phyloP scores from a whole-genome alignment of 345 rosid genomes.

The Passiflora organensis region DNA sequence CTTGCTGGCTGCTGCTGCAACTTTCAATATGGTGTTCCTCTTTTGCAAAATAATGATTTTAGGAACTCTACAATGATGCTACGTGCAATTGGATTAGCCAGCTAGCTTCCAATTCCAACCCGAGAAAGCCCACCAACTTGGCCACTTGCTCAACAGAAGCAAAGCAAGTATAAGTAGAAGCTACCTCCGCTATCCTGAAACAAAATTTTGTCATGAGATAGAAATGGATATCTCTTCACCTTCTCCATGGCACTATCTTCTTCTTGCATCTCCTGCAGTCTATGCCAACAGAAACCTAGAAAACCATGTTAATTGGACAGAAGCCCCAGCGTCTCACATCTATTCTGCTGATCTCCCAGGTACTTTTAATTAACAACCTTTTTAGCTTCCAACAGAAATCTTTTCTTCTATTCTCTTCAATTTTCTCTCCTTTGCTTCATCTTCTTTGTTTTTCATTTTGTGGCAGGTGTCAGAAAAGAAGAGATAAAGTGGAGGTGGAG shows the following conservation, averaged over 20 bases:
- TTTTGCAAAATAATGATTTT: too few species aligned
- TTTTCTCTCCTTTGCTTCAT: background rate
- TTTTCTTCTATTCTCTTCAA: background rate
- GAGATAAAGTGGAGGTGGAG: conserved; percentile 77
- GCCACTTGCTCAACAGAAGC: background rate
- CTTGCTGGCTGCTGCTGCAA: too few species aligned
- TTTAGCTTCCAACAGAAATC: background rate
- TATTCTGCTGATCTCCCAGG: conserved; percentile 76
- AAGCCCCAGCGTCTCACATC: conserved; percentile 60
- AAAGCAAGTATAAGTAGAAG: too few species aligned
- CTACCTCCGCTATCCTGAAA: too few species aligned
- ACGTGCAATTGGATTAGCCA: too few species aligned
- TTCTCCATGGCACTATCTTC: conserved; percentile 46
- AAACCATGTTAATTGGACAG: conserved; percentile 60
- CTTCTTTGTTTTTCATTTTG: background rate
- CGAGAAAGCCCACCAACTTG: conserved; percentile 2
- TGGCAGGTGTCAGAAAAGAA: conserved; percentile 67
- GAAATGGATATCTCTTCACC: conserved; percentile 43
- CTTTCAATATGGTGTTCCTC: too few species aligned
- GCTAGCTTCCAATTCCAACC: too few species aligned
- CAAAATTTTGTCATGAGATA: background rate
- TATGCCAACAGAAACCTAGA: conserved; percentile 26
- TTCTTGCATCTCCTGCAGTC: conserved; percentile 25
- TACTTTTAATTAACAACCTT: background rate
- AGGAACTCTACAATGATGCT: too few species aligned